phyloP scores from a whole-genome alignment of 306 rosid species.

The Pyrus communis region DNA sequence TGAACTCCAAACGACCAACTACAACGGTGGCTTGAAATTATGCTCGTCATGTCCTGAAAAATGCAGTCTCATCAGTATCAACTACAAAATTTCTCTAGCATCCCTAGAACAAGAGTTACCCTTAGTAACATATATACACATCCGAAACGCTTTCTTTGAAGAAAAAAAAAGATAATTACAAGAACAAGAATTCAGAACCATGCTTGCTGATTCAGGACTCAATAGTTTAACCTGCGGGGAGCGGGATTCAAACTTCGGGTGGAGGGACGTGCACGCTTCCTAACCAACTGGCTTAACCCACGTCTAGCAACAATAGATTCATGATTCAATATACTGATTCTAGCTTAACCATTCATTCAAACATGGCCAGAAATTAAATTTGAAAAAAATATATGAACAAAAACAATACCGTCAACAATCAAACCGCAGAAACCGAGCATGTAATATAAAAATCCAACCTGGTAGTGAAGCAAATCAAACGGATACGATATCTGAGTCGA shows the following conservation, averaged over 20 bases:
- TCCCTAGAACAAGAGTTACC: neutral
- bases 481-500: neutral
- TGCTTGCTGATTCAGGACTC: neutral
- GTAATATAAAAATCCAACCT: slow-evolving; percentile 1
- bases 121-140: neutral
- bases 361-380: neutral
- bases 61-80: neutral
- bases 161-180: neutral
- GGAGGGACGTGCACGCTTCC: too few relatives aligned
- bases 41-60: slow-evolving; percentile 55
- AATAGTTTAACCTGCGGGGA: too few relatives aligned
- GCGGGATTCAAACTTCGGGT: too few relatives aligned
- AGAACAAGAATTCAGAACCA: neutral
- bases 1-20: slow-evolving; percentile 59
- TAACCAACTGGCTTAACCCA: too few relatives aligned
- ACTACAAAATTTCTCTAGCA: neutral
- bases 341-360: neutral
- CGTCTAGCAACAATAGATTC: neutral
- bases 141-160: neutral
- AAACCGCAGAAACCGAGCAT: neutral
- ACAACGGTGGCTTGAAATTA: slow-evolving; percentile 63
- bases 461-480: neutral
- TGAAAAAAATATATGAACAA: neutral
- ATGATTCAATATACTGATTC: neutral
- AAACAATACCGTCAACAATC: neutral